phyloP scores from a whole-genome alignment of 345 rosid genomes.

The Camelina neglecta region DNA sequence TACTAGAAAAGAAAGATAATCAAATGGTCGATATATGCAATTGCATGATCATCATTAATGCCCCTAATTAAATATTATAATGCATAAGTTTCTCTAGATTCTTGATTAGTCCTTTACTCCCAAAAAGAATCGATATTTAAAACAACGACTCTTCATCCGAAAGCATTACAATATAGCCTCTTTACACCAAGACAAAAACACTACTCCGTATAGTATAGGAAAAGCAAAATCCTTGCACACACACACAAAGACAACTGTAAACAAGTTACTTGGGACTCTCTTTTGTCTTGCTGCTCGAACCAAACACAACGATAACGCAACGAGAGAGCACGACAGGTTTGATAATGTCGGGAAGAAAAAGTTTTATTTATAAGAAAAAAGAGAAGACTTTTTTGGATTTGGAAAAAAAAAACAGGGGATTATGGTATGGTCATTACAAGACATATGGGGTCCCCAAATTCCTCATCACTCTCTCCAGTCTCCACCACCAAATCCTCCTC shows the following conservation, averaged over 20 bases:
- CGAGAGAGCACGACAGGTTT: conserved; percentile 43
- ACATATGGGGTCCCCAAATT: conserved; percentile 44
- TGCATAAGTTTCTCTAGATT: conserved; percentile 18
- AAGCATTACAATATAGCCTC: conserved; percentile 26
- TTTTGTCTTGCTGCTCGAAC: conserved; percentile 27
- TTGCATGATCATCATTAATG: neutral
- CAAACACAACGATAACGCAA: conserved; percentile 29
- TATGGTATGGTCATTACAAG: conserved; percentile 40
- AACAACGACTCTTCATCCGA: conserved; percentile 16
- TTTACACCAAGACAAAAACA: conserved; percentile 10
- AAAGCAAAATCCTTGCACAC: conserved; percentile 24
- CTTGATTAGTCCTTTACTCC: neutral
- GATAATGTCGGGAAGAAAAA: conserved; percentile 37
- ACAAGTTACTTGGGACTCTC: conserved; percentile 41
- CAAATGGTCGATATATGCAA: conserved; percentile 1
- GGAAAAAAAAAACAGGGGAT: conserved; percentile 9
- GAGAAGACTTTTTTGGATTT: conserved; percentile 40
- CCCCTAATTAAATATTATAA: neutral
- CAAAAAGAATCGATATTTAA: conserved; percentile 16
- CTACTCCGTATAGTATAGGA: too few relatives aligned
- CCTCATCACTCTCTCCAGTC: conserved; percentile 42
- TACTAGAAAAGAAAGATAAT: neutral
- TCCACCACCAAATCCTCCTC: conserved; percentile 32
- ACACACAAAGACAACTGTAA: conserved; percentile 25
- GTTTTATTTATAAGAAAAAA: neutral